Percentiles rank a stretch among this genome's conserved stretches.
phyloP scores from a whole-genome alignment of 371 early-diverging fungal genomes.

The Mucor piriformis region DNA sequence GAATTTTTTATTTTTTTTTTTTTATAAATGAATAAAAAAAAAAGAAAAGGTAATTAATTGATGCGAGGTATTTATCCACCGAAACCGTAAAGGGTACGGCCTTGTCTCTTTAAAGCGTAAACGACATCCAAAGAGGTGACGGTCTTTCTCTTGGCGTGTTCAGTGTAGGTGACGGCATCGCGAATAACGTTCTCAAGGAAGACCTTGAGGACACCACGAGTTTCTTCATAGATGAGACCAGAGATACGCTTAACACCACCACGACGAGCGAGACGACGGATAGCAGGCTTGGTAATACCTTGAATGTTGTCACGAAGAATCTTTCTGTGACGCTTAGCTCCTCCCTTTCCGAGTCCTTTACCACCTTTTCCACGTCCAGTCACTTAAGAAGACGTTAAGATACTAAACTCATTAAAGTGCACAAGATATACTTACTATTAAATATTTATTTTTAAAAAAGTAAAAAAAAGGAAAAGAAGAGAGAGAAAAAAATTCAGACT shows the following conservation, averaged over 20 bases:
- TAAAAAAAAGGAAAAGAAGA: background rate
- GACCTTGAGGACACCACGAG: constrained; percentile 94
- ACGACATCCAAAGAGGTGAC: constrained; percentile 94
- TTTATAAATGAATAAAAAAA: background rate
- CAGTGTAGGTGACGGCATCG: constrained; percentile 98
- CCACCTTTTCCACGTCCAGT: constrained; percentile 96
- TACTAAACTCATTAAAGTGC: too few species aligned
- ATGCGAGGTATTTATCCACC: constrained; percentile 42
- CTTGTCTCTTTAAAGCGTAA: constrained; percentile 98
- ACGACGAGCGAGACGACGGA: constrained; percentile 99
- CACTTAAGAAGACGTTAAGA: too few species aligned
- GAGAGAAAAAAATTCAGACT: background rate
- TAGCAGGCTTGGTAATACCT: constrained; percentile 99
- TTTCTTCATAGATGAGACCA: constrained; percentile 96
- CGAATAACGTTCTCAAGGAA: constrained; percentile 98
- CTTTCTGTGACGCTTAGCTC: constrained; percentile 99
- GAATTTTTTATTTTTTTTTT: background rate
- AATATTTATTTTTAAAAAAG: background rate
- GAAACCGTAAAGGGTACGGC: constrained; percentile 87
- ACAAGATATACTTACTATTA: constrained; percentile 17
- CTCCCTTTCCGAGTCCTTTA: constrained; percentile 96
- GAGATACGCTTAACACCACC: constrained; percentile 99
- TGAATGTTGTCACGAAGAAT: constrained; percentile 97
- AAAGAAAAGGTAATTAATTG: background rate
- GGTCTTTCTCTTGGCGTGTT: constrained; percentile 99